Conservation (phyloP, 1,284 basidiomycete genomes). For the Rhodotorula sp. region DNA sequence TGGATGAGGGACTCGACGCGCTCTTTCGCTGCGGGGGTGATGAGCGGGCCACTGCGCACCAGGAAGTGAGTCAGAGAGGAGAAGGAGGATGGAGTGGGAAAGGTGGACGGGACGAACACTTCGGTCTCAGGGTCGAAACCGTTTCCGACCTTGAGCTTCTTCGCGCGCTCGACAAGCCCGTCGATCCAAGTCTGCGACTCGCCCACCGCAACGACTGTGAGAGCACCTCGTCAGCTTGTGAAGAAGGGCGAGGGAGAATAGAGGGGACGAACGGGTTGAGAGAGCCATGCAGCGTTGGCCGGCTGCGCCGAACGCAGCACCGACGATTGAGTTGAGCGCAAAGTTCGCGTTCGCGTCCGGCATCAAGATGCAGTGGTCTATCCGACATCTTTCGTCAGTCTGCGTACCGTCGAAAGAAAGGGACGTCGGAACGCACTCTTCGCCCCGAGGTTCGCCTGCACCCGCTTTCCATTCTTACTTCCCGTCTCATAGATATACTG, state of each 20-base stretch:
- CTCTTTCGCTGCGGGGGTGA: slow-evolving; percentile 79
- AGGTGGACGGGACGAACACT: slow-evolving; percentile 61
- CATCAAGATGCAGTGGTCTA: slow-evolving; percentile 85
- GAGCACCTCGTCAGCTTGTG: slow-evolving; percentile 46
- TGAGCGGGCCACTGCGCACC: slow-evolving; percentile 75
- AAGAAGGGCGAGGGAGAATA: neutral
- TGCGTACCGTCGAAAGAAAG: neutral
- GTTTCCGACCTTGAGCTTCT: slow-evolving; percentile 76
- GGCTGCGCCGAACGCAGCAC: slow-evolving; percentile 95
- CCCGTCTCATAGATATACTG: slow-evolving; percentile 88
- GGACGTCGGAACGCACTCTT: slow-evolving; percentile 58
- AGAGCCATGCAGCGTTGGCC: slow-evolving; percentile 96
- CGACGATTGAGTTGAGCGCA: slow-evolving; percentile 86
- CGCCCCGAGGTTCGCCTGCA: slow-evolving; percentile 92
- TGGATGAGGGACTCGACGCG: slow-evolving; percentile 74
- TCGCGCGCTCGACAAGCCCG: slow-evolving; percentile 79
- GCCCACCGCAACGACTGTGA: slow-evolving; percentile 71
- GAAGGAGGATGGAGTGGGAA: neutral
- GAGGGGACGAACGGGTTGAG: slow-evolving; percentile 59
- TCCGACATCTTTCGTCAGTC: neutral
- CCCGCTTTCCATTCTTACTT: slow-evolving; percentile 76
- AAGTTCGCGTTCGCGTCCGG: slow-evolving; percentile 95
- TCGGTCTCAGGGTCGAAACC: slow-evolving; percentile 87
- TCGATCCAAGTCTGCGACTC: slow-evolving; percentile 77
- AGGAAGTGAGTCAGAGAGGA: neutral